These are phyloP conservation scores for Nigrospora oryzae DNA, from an alignment of 2,329 filamentous ascomycete species.

Conservation along the genomic window DNA sequence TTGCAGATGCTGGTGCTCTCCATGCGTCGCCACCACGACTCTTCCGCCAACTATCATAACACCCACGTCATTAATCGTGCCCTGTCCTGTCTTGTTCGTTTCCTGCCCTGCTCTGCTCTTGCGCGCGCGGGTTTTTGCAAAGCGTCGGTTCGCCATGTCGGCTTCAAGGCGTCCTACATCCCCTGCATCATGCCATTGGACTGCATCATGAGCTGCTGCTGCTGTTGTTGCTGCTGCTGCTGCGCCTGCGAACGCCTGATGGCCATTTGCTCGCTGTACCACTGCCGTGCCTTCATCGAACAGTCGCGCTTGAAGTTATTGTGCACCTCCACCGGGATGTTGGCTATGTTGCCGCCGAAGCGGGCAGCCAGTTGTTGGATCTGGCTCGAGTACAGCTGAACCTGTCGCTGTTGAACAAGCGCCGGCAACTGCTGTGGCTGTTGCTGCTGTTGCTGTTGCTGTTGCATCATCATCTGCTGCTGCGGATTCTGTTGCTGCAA, in stretches of 20 bases:
- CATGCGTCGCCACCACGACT: too few relatives aligned
- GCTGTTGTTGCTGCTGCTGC: too few relatives aligned
- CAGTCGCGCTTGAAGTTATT: constrained; percentile 37
- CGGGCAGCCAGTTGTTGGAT: constrained; percentile 21
- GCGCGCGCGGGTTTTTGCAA: too few relatives aligned
- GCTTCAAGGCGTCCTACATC: neutral
- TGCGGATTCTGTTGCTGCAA: constrained; percentile 25
- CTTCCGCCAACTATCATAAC: too few relatives aligned
- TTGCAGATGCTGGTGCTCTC: too few relatives aligned
- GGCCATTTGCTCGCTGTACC: constrained; percentile 5
- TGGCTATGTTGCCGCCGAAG: constrained; percentile 29
- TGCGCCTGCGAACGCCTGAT: constrained; percentile 10
- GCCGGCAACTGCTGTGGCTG: constrained; percentile 6
- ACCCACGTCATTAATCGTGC: too few relatives aligned
- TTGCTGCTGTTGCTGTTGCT: constrained; percentile 16
- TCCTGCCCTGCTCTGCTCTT: too few relatives aligned
- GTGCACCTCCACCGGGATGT: constrained; percentile 36
- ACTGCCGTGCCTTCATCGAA: constrained; percentile 23
- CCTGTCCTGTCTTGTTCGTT: too few relatives aligned
- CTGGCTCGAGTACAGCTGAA: constrained; percentile 8
- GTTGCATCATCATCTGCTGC: constrained; percentile 12
- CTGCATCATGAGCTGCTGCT: constrained; percentile 29
- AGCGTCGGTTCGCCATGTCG: too few relatives aligned
- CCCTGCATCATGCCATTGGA: constrained; percentile 10
- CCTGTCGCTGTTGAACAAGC: neutral